These are phyloP conservation scores for Rhizophora mangle DNA, from an alignment of 345 rosid species.

Conservation along the genomic window DNA sequence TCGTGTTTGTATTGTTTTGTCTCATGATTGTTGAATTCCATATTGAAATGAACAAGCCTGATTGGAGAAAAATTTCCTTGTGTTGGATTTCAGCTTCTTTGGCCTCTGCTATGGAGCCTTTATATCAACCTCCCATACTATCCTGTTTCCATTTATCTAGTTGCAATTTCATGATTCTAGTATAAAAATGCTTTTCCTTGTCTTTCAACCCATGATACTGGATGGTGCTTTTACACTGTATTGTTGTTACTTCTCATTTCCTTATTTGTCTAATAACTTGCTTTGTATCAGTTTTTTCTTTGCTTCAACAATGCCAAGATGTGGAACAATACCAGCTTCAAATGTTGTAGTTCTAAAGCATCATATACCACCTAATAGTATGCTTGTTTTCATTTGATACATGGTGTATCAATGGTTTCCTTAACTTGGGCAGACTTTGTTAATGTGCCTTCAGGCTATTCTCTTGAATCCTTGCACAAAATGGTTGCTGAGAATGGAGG, in stretches of 20 bases:
- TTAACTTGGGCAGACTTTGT: conserved; percentile 69
- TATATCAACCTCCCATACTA: too few species aligned
- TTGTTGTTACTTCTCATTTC: neutral
- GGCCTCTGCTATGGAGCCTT: too few species aligned
- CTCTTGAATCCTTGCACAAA: conserved; percentile 75
- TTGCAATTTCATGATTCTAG: neutral
- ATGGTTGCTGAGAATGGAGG: conserved; percentile 95
- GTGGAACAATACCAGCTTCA: neutral
- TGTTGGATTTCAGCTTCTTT: too few species aligned
- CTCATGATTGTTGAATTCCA: neutral
- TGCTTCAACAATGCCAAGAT: neutral
- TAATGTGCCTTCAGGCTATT: conserved; percentile 57
- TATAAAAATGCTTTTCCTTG: neutral
- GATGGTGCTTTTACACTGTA: neutral
- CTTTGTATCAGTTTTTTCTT: neutral
- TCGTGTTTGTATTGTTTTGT: neutral
- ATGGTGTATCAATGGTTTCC: conserved; percentile 26
- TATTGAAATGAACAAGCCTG: too few species aligned
- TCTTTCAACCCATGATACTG: neutral
- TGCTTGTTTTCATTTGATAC: conserved; percentile 9
- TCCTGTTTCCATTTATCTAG: too few species aligned
- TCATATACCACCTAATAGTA: neutral
- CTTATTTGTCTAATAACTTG: neutral
- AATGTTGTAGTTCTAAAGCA: neutral
- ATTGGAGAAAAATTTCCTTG: too few species aligned